phyloP scores from a whole-genome alignment of 208 protist genomes.

The Trypanosoma cruzi region DNA sequence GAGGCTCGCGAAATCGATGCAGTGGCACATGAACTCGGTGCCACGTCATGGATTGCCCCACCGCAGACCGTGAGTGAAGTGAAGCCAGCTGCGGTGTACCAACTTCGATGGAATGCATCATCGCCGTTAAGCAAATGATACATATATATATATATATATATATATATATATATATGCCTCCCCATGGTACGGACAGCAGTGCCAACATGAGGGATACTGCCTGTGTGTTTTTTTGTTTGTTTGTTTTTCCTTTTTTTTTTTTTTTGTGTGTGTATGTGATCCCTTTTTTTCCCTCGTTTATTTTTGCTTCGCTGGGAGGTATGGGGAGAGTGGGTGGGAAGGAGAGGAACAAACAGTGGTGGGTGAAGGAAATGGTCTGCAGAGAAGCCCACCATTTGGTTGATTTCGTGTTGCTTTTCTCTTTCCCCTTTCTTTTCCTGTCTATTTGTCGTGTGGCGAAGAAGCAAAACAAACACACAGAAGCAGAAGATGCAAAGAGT shows the following conservation, averaged over 20 bases:
- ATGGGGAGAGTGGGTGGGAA: too few species aligned
- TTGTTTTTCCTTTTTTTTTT: background rate
- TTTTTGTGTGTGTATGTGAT: background rate
- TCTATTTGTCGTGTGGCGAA: background rate
- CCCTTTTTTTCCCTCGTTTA: too few species aligned
- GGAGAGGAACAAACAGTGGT: too few species aligned
- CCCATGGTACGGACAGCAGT: too few species aligned
- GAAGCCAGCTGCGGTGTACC: conserved; percentile 54
- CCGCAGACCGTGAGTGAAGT: conserved; percentile 47
- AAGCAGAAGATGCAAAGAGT: conserved; percentile 8
- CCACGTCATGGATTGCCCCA: conserved; percentile 62
- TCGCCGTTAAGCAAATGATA: conserved; percentile 1
- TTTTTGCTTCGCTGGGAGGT: too few species aligned
- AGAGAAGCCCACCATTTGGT: too few species aligned
- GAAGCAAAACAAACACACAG: background rate
- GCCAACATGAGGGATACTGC: background rate
- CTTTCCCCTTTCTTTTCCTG: too few species aligned
- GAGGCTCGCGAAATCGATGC: conserved; percentile 58
- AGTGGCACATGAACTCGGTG: conserved; percentile 65
- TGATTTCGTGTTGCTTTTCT: background rate
- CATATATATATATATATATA: background rate
- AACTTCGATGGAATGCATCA: conserved; percentile 47
- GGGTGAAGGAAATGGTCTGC: too few species aligned
- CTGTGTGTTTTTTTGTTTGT: conserved; percentile 5
- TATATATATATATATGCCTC: too few species aligned